Percentiles rank a stretch among this genome's conserved stretches.
Conservation (phyloP, 2,329 filamentous ascomycete species). For the Coccinonectria pachysandricola region DNA sequence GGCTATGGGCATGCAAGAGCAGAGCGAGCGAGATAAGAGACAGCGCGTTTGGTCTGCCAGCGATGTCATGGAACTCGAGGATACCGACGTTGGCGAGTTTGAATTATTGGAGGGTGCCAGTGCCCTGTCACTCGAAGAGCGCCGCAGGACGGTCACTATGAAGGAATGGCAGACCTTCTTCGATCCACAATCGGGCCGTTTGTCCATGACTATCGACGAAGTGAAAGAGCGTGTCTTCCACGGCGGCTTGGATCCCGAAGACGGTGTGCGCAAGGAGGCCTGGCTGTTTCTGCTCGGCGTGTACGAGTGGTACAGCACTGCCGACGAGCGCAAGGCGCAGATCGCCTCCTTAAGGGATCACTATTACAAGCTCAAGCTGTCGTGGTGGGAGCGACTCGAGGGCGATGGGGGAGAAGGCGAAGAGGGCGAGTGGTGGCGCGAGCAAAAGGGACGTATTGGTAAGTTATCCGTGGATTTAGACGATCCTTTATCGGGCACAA, state of each 20-base stretch:
- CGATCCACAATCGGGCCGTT: slow-evolving; percentile 59
- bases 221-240: slow-evolving; percentile 98
- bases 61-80: slow-evolving; percentile 87
- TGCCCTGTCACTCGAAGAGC: slow-evolving; percentile 63
- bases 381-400: slow-evolving; percentile 91
- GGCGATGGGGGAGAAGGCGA: slow-evolving; percentile 72
- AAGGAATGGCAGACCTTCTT: slow-evolving; percentile 92
- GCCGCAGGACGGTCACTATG: slow-evolving; percentile 64
- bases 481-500: too few relatives aligned
- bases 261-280: slow-evolving; percentile 89
- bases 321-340: slow-evolving; percentile 72
- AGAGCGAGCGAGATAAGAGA: slow-evolving; percentile 78
- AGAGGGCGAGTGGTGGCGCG: slow-evolving; percentile 90
- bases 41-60: slow-evolving; percentile 87
- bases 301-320: slow-evolving; percentile 84
- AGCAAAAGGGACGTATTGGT: slow-evolving; percentile 91
- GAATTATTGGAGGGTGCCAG: slow-evolving; percentile 79
- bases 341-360: slow-evolving; percentile 82
- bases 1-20: slow-evolving; percentile 98
- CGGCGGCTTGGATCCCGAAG: slow-evolving; percentile 77
- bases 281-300: slow-evolving; percentile 93
- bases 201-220: slow-evolving; percentile 77
- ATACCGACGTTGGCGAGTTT: slow-evolving; percentile 91
- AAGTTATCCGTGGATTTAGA: too few relatives aligned
- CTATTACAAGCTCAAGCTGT: slow-evolving; percentile 85